Conservation (phyloP, 805 yeast species). For the Saturnispora hagleri region DNA sequence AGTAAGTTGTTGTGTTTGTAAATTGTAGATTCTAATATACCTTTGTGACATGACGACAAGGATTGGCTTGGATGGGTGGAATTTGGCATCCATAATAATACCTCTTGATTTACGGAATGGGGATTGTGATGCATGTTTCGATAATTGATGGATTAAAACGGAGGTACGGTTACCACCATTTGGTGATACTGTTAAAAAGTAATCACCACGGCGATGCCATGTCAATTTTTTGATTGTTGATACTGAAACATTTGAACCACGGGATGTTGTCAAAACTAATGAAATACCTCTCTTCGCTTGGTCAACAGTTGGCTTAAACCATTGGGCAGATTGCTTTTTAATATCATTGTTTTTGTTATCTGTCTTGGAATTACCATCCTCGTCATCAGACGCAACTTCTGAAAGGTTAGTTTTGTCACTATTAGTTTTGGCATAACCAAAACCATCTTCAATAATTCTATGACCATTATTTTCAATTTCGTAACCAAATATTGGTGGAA, state of each 20-base stretch:
- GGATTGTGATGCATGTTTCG: constrained; percentile 90
- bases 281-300: constrained; percentile 58
- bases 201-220: constrained; percentile 98
- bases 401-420: constrained; percentile 21
- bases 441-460: constrained; percentile 77
- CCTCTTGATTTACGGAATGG: constrained; percentile 93
- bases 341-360: constrained; percentile 13
- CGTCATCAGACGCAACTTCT: constrained; percentile 33
- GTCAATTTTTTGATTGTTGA: constrained; percentile 69
- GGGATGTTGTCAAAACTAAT: constrained; percentile 53
- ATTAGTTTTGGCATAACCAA: constrained; percentile 59
- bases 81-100: constrained; percentile 88
- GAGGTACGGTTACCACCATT: constrained; percentile 73
- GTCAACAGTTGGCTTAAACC: constrained; percentile 71
- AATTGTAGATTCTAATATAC: constrained; percentile 81
- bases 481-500: constrained; percentile 87
- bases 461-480: constrained; percentile 77
- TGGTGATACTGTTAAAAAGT: constrained; percentile 94
- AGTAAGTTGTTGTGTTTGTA: constrained; percentile 72
- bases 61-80: constrained; percentile 95
- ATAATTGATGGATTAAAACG: constrained; percentile 87
- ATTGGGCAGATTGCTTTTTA: constrained; percentile 54
- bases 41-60: constrained; percentile 91
- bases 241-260: constrained; percentile 31
- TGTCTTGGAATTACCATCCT: constrained; percentile 29